Percentiles rank a stretch among this genome's conserved stretches.
Evolutionary conservation across 306 rosid genomes (phyloP).

Genomic region (Corylus heterophylla): DNA sequence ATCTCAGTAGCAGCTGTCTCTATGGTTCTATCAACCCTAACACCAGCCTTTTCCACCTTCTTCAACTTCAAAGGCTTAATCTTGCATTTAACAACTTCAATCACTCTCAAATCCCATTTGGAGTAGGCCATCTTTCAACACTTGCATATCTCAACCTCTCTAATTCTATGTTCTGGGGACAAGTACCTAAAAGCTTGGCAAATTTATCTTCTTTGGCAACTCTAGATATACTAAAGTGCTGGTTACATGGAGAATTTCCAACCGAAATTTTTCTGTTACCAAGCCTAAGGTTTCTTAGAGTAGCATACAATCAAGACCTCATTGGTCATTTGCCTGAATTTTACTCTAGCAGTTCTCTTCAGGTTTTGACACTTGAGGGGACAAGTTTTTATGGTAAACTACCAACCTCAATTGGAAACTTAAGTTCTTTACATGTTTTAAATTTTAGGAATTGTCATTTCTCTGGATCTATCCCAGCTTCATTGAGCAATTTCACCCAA

Average conservation of each 20-base stretch:
- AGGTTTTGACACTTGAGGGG: neutral
- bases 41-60: neutral
- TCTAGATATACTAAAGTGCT: neutral
- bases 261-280: slow-evolving; percentile 34
- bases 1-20: neutral
- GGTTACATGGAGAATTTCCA: slow-evolving; percentile 33
- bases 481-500: slow-evolving; percentile 25
- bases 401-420: slow-evolving; percentile 31
- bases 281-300: slow-evolving; percentile 1
- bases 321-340: slow-evolving; percentile 38
- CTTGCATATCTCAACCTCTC: slow-evolving; percentile 26
- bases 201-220: slow-evolving; percentile 27
- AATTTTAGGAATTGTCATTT: neutral
- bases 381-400: slow-evolving; percentile 35
- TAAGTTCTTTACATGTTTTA: slow-evolving; percentile 3
- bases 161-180: neutral
- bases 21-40: neutral
- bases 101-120: slow-evolving; percentile 24
- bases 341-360: slow-evolving; percentile 13
- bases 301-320: slow-evolving; percentile 1
- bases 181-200: slow-evolving; percentile 9
- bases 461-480: slow-evolving; percentile 28
- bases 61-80: slow-evolving; percentile 28
- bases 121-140: slow-evolving; percentile 6
- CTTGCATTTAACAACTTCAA: slow-evolving; percentile 31